phyloP scores from a whole-genome alignment of 495 filamentous ascomycete genomes.

The Neurospora sublineolata region DNA sequence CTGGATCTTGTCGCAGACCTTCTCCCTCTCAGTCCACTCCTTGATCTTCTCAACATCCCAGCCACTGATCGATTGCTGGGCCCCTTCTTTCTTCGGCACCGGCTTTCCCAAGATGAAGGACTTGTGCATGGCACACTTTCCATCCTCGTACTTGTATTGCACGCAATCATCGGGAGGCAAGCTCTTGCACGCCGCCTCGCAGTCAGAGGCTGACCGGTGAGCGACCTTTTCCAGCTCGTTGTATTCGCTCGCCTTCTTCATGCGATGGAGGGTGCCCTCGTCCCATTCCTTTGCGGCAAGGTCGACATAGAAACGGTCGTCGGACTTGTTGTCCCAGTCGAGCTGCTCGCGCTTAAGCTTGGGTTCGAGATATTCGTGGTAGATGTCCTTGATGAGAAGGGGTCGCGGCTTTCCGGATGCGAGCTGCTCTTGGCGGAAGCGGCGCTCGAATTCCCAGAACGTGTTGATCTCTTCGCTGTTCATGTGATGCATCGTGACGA shows the following conservation, averaged over 20 bases:
- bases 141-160: constrained; percentile 23
- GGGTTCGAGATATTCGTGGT: constrained; percentile 28
- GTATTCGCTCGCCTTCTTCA: constrained; percentile 19
- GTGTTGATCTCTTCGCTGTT: constrained; percentile 38
- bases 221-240: constrained; percentile 26
- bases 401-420: constrained; percentile 3
- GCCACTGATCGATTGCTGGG: constrained; percentile 19
- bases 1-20: constrained; percentile 14
- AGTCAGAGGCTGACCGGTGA: constrained; percentile 29
- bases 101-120: constrained; percentile 26
- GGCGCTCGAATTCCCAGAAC: constrained; percentile 44
- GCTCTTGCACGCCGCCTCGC: constrained; percentile 31
- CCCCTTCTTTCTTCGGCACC: constrained; percentile 6
- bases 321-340: constrained; percentile 41
- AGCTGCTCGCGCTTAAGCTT: constrained; percentile 21
- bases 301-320: constrained; percentile 31
- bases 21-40: constrained; percentile 18
- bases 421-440: constrained; percentile 7
- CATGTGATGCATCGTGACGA: constrained; percentile 52
- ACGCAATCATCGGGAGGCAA: constrained; percentile 23
- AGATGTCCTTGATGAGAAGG: constrained; percentile 36
- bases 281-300: constrained; percentile 7
- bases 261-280: constrained; percentile 17
- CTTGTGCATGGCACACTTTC: constrained; percentile 19
- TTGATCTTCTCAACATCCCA: constrained; percentile 28